Percentiles rank a stretch among this genome's conserved stretches.
These are phyloP conservation scores for Protea cynaroides DNA, from an alignment of 164 flowering plant genomes.

Conservation along the genomic window DNA sequence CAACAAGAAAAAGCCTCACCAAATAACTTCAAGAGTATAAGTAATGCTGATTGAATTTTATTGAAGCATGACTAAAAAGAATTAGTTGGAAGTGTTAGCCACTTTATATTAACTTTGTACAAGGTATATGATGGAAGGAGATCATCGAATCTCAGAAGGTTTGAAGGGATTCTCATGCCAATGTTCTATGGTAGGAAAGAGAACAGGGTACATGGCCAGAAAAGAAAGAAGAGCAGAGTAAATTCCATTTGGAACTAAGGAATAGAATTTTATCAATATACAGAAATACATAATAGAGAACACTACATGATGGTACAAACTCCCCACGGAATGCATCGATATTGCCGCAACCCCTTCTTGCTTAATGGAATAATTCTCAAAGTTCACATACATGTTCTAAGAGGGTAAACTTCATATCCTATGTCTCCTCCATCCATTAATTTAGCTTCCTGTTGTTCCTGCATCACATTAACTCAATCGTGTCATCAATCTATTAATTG, in stretches of 20 bases:
- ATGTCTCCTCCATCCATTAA: too few species aligned
- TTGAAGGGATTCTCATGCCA: neutral
- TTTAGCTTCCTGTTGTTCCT: too few species aligned
- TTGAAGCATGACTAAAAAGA: neutral
- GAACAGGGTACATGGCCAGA: neutral
- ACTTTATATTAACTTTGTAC: neutral
- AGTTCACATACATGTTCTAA: too few species aligned
- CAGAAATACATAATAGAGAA: slow-evolving; percentile 7
- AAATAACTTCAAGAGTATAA: too few species aligned
- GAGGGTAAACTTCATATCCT: too few species aligned
- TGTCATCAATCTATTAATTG: too few species aligned
- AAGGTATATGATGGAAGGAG: neutral
- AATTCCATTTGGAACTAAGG: slow-evolving; percentile 1
- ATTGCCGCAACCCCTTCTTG: too few species aligned
- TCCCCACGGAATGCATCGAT: slow-evolving; percentile 2
- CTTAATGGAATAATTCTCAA: too few species aligned
- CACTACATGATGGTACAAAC: slow-evolving; percentile 17
- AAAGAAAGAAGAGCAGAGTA: neutral
- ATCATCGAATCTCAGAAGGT: neutral
- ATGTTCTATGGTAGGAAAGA: neutral
- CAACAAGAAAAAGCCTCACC: neutral
- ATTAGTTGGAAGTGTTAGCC: neutral
- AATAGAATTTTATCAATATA: neutral
- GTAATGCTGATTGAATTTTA: neutral
- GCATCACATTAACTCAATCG: too few species aligned